Conservation (phyloP, 2,329 filamentous ascomycete species). For the Mariannaea elegans region DNA sequence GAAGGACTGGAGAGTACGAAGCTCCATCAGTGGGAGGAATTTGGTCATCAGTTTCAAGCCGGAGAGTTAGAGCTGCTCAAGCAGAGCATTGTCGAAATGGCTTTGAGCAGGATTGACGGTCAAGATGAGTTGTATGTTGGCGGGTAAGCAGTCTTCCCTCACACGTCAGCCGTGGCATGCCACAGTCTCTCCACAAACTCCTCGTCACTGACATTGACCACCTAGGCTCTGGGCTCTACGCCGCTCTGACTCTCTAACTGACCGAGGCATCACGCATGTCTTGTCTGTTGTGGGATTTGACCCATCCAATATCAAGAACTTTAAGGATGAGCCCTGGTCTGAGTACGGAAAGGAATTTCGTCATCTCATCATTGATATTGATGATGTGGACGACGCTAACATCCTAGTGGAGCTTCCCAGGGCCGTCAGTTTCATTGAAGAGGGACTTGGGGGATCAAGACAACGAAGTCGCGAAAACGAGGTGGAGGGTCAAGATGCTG, state of each 20-base stretch:
- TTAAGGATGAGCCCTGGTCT: constrained; percentile 59
- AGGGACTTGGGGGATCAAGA: constrained; percentile 62
- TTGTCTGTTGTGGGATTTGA: constrained; percentile 79
- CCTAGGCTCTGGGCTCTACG: constrained; percentile 78
- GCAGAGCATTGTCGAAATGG: constrained; percentile 49
- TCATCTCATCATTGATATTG: constrained; percentile 83
- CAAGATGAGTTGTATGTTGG: constrained; percentile 41
- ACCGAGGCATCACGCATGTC: constrained; percentile 85
- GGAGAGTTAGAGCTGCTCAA: constrained; percentile 40
- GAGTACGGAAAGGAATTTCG: constrained; percentile 67
- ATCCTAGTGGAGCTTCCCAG: constrained; percentile 81
- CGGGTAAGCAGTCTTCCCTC: constrained; percentile 36
- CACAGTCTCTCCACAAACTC: not conserved
- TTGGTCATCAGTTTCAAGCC: constrained; percentile 32
- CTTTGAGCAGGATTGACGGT: constrained; percentile 53
- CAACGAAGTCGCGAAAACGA: constrained; percentile 12
- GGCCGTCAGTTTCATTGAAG: constrained; percentile 84
- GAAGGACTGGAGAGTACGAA: constrained; percentile 22
- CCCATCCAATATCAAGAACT: constrained; percentile 48
- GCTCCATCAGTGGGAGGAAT: constrained; percentile 36
- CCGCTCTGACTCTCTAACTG: constrained; percentile 73
- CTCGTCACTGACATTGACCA: constrained; percentile 48
- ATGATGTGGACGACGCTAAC: constrained; percentile 92
- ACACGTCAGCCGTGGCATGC: constrained; percentile 20
- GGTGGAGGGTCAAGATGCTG: constrained; percentile 24